phyloP scores from a whole-genome alignment of 169 alveolate species.

The Plasmodium malariae region DNA sequence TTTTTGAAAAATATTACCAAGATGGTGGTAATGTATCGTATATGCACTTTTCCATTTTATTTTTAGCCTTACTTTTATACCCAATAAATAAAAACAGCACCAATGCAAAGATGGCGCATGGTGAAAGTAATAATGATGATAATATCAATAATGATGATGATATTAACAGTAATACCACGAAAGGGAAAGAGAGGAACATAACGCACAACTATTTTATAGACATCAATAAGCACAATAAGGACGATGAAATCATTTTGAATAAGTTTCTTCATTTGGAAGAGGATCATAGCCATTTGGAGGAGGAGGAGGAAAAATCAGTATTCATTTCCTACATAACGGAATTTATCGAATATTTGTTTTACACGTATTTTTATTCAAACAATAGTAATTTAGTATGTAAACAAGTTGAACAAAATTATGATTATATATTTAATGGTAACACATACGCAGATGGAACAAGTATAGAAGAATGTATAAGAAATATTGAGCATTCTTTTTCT shows the following conservation, averaged over 20 bases:
- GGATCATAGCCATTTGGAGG: neutral
- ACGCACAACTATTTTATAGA: neutral
- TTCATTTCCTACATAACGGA: constrained; percentile 57
- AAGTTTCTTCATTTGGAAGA: constrained; percentile 26
- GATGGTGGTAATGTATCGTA: constrained; percentile 2
- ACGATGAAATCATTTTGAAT: constrained; percentile 17
- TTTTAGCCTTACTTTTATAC: constrained; percentile 31
- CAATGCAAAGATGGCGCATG: neutral
- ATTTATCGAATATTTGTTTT: constrained; percentile 63
- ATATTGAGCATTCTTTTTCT: constrained; percentile 15
- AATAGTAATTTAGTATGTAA: constrained; percentile 34
- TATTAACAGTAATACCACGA: neutral
- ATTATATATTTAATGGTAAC: neutral
- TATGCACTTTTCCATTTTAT: constrained; percentile 52
- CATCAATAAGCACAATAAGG: constrained; percentile 15
- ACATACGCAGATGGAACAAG: constrained; percentile 24
- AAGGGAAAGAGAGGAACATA: neutral
- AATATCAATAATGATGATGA: neutral
- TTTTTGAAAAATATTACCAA: constrained; percentile 22
- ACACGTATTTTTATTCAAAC: constrained; percentile 33
- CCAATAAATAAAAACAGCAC: constrained; percentile 19
- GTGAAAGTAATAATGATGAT: neutral
- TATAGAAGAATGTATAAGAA: constrained; percentile 36
- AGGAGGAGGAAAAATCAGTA: constrained; percentile 13
- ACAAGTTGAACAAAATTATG: neutral